These are phyloP conservation scores for Phytophthora podocarpi DNA, from an alignment of 352 stramenopile genomes.

Conservation along the genomic window DNA sequence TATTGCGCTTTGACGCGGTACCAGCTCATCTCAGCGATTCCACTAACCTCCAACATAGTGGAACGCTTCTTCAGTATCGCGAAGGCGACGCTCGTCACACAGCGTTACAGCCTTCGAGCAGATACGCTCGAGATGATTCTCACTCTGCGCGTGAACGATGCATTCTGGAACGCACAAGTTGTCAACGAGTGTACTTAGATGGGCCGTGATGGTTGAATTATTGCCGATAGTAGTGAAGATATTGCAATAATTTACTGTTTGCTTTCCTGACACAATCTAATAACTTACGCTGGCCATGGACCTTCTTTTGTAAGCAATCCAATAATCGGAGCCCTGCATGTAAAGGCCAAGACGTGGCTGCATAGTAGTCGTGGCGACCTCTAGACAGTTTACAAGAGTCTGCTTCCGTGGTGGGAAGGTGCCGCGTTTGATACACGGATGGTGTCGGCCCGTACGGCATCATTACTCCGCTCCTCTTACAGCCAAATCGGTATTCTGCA, in stretches of 20 bases:
- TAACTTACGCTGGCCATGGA: no score
- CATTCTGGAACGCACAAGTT: neutral
- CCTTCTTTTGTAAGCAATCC: no score
- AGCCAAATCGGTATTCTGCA: neutral
- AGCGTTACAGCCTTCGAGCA: neutral
- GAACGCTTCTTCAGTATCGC: neutral
- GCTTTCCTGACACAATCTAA: no score
- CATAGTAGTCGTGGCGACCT: no score
- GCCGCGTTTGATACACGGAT: neutral
- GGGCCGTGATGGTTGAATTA: no score
- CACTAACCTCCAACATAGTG: neutral
- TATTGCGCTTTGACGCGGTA: neutral
- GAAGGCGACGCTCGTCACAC: neutral
- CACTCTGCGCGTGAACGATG: neutral
- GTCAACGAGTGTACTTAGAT: neutral
- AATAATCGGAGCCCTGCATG: no score
- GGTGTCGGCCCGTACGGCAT: neutral
- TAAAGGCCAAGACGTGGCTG: no score
- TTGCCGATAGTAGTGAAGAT: no score
- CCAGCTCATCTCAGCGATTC: neutral
- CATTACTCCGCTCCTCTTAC: neutral
- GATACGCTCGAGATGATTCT: neutral
- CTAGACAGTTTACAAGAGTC: constrained; percentile 2
- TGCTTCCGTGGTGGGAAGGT: neutral
- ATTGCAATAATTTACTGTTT: no score